These are phyloP conservation scores for Mimosa pudica DNA, from an alignment of 306 rosid genomes.

Conservation along the genomic window DNA sequence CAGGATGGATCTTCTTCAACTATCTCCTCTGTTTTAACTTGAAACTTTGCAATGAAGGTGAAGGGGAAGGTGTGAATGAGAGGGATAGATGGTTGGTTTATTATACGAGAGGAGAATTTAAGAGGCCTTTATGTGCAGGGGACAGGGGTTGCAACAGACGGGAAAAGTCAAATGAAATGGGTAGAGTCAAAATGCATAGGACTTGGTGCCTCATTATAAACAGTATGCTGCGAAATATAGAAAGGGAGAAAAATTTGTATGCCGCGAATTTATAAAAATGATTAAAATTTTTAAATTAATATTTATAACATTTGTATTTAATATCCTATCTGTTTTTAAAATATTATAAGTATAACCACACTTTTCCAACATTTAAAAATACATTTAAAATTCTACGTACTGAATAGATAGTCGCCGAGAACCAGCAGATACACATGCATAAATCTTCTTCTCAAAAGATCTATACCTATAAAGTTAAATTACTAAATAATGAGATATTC, in stretches of 20 bases:
- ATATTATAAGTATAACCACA: too few species aligned
- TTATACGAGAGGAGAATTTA: not conserved
- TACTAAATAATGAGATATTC: too few species aligned
- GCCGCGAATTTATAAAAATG: too few species aligned
- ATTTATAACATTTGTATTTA: too few species aligned
- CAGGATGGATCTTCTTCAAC: not conserved
- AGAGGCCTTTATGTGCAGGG: constrained; percentile 33
- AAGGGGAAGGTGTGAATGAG: not conserved
- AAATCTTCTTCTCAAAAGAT: constrained; percentile 32
- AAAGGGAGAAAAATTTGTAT: too few species aligned
- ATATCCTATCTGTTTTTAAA: too few species aligned
- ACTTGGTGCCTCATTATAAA: constrained; percentile 37
- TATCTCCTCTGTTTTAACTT: not conserved
- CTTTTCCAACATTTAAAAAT: too few species aligned
- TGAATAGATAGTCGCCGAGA: constrained; percentile 1
- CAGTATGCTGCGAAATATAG: not conserved
- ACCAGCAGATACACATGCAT: too few species aligned
- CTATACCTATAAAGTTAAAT: not conserved
- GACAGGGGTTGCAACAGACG: constrained; percentile 39
- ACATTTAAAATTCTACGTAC: not conserved
- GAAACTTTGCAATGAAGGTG: not conserved
- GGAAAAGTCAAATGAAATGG: constrained; percentile 54
- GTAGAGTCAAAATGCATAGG: constrained; percentile 59
- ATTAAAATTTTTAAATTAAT: too few species aligned
- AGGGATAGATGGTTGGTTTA: not conserved